Evolutionary conservation across 2,329 filamentous ascomycete genomes (phyloP), one percentile per base, ranked within the genome.

Genomic region (Botryotinia convoluta): DNA sequence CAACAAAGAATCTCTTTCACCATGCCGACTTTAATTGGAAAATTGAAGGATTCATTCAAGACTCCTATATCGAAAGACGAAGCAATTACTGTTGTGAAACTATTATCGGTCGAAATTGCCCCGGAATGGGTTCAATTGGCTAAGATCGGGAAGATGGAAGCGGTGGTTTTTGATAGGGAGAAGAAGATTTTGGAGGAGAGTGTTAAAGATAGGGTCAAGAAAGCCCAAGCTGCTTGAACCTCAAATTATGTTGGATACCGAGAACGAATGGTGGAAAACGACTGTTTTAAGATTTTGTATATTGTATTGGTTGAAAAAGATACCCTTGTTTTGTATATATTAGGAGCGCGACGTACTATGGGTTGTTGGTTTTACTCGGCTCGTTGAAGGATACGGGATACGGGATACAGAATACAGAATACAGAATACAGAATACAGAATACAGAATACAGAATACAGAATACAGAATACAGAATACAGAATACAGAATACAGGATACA

Each of bases 1-100:
- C 85, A 88, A 78, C 87, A 85, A 7, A 84, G 89, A 16, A 84
- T 92, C 75, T 88, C 91, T 1, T 94, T 93, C 78, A 87, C 88
- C 37, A 87, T 94, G 85, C 83, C 86, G 42, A 86, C 85, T 20
- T 83, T 94, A 71, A 83, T 91, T 29, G 86, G 89, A 76, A 91
- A 90, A 80, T 84, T 94, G 67, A 87, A 87, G 78, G 91, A 93
- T 81, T 94, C 92, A 39, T 83, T 92, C 60, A 80, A 79, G 44
- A 79, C 76, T 9, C 75, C 86, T 0, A 86, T 88, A 61, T 84
- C 84, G 1, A 83, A 81, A 44, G 82, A 83, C 9, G 86, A 88
- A 76, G 84, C 85, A 16, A 83, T 82, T 71, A 79, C 80, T 2
- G 86, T 85, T 79, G 77, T 88, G 69, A 82, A 83, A 69, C 81